phyloP scores from a whole-genome alignment of 2,329 filamentous ascomycete genomes.

The Colletotrichum paranaense region DNA sequence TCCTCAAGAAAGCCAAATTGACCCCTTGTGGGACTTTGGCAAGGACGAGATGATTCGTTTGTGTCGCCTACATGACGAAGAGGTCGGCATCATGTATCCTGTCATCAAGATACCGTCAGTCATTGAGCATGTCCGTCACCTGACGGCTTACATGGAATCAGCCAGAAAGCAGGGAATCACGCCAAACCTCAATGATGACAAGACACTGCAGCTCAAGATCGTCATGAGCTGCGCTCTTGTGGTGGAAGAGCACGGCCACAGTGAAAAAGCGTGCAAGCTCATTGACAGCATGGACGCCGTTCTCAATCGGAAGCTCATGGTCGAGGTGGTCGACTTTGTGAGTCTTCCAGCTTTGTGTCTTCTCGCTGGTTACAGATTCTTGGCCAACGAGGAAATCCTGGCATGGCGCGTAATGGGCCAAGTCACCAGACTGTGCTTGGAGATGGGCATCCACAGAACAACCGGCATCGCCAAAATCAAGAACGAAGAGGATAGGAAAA shows the following conservation, averaged over 20 bases:
- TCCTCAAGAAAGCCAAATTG: conserved; percentile 50
- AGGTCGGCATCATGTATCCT: conserved; percentile 93
- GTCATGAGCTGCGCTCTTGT: conserved; percentile 83
- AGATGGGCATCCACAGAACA: conserved; percentile 84
- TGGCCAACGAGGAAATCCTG: conserved; percentile 85
- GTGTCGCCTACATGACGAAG: conserved; percentile 85
- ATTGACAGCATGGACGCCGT: conserved; percentile 81
- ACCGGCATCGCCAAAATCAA: conserved; percentile 78
- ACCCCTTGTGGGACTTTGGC: conserved; percentile 83
- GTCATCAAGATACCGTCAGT: conserved; percentile 80
- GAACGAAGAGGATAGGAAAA: conserved; percentile 74
- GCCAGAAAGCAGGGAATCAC: conserved; percentile 47
- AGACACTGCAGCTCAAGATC: conserved; percentile 81
- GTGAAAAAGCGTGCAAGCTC: conserved; percentile 76
- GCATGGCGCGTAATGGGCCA: conserved; percentile 90
- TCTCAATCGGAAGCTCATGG: conserved; percentile 74
- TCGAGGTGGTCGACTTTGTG: conserved; percentile 58
- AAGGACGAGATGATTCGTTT: conserved; percentile 84
- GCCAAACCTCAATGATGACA: conserved; percentile 58
- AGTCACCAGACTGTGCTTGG: conserved; percentile 81
- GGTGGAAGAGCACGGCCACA: conserved; percentile 83
- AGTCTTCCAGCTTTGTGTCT: conserved; percentile 64
- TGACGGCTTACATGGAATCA: conserved; percentile 79
- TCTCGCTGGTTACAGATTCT: conserved; percentile 78
- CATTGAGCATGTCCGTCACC: conserved; percentile 74